Conservation (phyloP, 768 basidiomycete genomes). For the Cantharellus cinnabarinus region DNA sequence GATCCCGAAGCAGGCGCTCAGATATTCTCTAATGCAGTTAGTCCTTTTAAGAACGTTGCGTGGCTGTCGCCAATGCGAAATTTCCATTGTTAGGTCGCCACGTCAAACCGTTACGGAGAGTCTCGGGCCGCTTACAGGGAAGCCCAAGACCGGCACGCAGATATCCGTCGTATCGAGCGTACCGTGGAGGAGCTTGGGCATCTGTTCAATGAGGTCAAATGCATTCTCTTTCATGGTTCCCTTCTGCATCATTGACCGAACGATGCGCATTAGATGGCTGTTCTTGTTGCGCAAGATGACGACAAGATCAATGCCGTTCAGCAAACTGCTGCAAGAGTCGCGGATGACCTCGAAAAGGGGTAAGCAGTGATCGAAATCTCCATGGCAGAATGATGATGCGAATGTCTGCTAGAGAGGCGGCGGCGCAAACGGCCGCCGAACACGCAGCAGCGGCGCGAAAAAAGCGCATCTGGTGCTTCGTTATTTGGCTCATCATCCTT, state of each 20-base stretch:
- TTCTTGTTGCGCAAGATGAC: background rate
- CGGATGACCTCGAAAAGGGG: background rate
- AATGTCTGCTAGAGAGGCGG: background rate
- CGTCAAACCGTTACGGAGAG: constrained; percentile 66
- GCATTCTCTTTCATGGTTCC: background rate
- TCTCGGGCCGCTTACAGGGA: constrained; percentile 66
- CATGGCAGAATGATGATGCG: background rate
- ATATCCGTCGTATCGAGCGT: constrained; percentile 65
- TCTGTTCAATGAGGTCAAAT: constrained; percentile 58
- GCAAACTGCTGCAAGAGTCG: background rate
- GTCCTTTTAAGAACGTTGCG: background rate
- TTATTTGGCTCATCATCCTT: background rate
- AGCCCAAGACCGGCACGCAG: constrained; percentile 74
- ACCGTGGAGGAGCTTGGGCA: constrained; percentile 80
- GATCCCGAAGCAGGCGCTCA: constrained; percentile 46
- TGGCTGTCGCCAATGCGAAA: background rate
- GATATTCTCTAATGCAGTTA: constrained; percentile 60
- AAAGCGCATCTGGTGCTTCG: background rate
- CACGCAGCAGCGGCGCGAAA: background rate
- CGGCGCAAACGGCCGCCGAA: background rate
- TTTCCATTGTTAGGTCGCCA: constrained; percentile 6
- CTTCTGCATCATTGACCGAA: background rate
- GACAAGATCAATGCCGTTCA: background rate
- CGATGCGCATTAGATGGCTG: background rate
- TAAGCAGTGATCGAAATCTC: background rate